A percentile compares a stretch with the other conserved stretches of the same genome.
Evolutionary conservation across 805 yeast genomes (phyloP).

Genomic region (Debaryomyces tyrocola): DNA sequence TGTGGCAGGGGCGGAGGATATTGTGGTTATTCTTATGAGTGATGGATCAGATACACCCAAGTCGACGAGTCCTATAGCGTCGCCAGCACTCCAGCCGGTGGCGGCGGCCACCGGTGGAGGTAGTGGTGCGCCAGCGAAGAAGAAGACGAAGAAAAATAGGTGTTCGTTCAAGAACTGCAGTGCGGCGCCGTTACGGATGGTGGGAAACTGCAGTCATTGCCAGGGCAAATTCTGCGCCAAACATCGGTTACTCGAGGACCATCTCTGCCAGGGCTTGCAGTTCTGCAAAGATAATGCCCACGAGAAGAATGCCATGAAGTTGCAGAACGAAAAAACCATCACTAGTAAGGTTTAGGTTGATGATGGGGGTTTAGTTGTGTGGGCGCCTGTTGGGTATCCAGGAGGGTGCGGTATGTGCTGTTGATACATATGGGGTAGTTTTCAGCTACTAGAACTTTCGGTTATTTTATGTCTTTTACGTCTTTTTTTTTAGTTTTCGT

Average conservation of each 20-base stretch:
- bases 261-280: slow-evolving; percentile 73
- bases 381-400: not conserved
- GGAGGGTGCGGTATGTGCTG: not conserved
- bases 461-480: too few relatives aligned
- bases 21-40: slow-evolving; percentile 28
- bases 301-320: slow-evolving; percentile 78
- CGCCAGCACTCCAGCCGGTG: slow-evolving; percentile 1
- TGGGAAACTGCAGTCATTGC: slow-evolving; percentile 85
- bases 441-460: too few relatives aligned
- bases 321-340: slow-evolving; percentile 83
- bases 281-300: slow-evolving; percentile 80
- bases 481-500: too few relatives aligned
- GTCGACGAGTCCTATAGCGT: slow-evolving; percentile 10
- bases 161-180: slow-evolving; percentile 61
- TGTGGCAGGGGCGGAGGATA: slow-evolving; percentile 11
- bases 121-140: slow-evolving; percentile 15
- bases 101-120: not conserved
- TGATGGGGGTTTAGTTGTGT: slow-evolving; percentile 1
- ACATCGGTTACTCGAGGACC: slow-evolving; percentile 85
- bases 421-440: not conserved
- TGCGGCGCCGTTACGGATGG: slow-evolving; percentile 61
- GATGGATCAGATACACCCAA: slow-evolving; percentile 19
- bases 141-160: slow-evolving; percentile 40
- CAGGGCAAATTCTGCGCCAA: slow-evolving; percentile 83
- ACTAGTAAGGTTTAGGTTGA: slow-evolving; percentile 56